Base-by-base conservation (phyloP, 495 filamentous ascomycete genomes). In the Cercophora scortea region DNA sequence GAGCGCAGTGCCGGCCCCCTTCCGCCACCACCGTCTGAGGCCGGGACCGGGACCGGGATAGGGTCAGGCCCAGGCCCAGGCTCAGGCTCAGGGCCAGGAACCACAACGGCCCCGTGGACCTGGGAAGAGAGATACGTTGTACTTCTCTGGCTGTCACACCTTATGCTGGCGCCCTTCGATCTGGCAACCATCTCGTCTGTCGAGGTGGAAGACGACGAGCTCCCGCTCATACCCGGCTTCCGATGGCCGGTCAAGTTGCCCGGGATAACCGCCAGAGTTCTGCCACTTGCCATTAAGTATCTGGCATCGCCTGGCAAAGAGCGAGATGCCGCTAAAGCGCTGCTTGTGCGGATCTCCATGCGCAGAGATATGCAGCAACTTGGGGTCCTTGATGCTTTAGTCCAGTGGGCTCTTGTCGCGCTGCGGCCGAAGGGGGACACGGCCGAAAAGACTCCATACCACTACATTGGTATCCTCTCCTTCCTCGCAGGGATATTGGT, bases 61-160 rank as follows among this genome's bases (percentile, higher is more conserved):
- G 25, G 25, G 25, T 2, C 25, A 25, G 25, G 25, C n/a, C n/a
- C n/a, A n/a, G n/a, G n/a, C n/a, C n/a, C n/a, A n/a, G n/a, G n/a
- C n/a, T n/a, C n/a, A n/a, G n/a, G n/a, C n/a, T n/a, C n/a, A 25
- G 25, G 25, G 25, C 2, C 25, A 25, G 25, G 25, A 25, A 25
- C 25, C 25, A 25, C 25, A 25, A 25, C 25, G 5, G 25, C 25
- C 25, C 61, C 57, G 39, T 78, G 86, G 67, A 70, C 71, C 8
- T 99, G 93, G 93, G 83, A 96, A 65, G 89, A 95, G 67, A 78
- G 86, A 25, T 96, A 95, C 59, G 73, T 96, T 32, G 83, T 90
- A 51, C 70, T 99, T 9, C 76, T 96, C 35, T 99, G 93, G 93
- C 76, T 99, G 7, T 91, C 88, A 2, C 94, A 97, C 68, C 72